A percentile compares a stretch with the other conserved stretches of the same genome.
Conservation (phyloP, 1,139 yeast genomes). For the Magnusiomyces suaveolens region DNA sequence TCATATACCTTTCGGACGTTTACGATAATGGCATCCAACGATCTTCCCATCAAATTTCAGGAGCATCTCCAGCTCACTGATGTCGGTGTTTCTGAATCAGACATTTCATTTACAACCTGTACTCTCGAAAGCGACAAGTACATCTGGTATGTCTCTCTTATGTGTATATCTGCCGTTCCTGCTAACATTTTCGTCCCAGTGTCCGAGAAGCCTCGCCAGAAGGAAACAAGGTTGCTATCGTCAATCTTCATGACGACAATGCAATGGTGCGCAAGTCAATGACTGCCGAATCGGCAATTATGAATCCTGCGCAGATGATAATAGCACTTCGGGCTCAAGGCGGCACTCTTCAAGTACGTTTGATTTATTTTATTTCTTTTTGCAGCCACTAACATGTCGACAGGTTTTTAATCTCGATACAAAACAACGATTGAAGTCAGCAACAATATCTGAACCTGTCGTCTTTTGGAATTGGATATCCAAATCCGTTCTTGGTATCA, state of each 20-base stretch:
- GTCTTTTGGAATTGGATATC: constrained; percentile 94
- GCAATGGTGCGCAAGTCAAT: constrained; percentile 77
- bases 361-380: background rate
- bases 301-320: constrained; percentile 84
- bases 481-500: constrained; percentile 65
- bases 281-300: constrained; percentile 95
- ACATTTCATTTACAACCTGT: constrained; percentile 86
- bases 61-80: constrained; percentile 83
- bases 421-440: constrained; percentile 82
- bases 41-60: constrained; percentile 92
- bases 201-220: constrained; percentile 68
- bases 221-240: constrained; percentile 81
- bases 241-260: constrained; percentile 69
- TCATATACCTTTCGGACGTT: too few species aligned
- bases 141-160: constrained; percentile 43
- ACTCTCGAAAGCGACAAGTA: constrained; percentile 89
- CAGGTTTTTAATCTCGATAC: constrained; percentile 73
- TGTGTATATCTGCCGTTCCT: background rate
- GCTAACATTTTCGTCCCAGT: constrained; percentile 32
- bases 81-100: constrained; percentile 72
- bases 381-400: background rate
- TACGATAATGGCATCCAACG: constrained; percentile 30
- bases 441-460: constrained; percentile 79
- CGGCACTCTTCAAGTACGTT: constrained; percentile 62
- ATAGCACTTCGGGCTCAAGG: constrained; percentile 94